Base-by-base conservation (phyloP, 208 protist genomes). In the Leptomonas pyrrhocoris region DNA sequence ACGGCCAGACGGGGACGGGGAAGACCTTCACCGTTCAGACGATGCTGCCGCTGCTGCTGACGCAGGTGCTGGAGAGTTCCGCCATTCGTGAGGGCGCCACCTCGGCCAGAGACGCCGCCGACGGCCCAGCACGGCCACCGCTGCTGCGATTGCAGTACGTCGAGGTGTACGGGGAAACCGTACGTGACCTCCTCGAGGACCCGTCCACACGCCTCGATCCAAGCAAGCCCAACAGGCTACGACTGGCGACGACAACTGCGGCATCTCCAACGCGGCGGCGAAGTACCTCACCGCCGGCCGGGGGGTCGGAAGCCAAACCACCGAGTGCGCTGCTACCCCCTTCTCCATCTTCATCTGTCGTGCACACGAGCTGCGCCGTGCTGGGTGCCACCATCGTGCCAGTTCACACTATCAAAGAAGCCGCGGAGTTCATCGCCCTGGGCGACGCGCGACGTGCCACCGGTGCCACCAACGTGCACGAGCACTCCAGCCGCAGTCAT, bases 11-110 rank as follows among this genome's bases (percentile, higher is more conserved):
- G 12, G 93, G 95, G 3, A 95, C 90, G 2, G 97, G 97, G 34
- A 98, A 98, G 72, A 98, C 96, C 19, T 94, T 84, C 77, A 99
- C 96, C 23, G 97, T 98, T 81, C 84, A 58, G 61, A 77, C 77
- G 21, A 68, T 88, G 7, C 77, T 81, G 1, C 71, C 83, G 11
- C 85, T 94, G n/a, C 79, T 98, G 40, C 69, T 98, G 30, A 73
- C 83, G 2, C 81, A 96, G 55, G 79, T 98, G 25, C 79, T 98
- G 2, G 23, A 81, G 8, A 74, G 85, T 21, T 2, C 53, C 23
- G 50, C 23, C 11, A 40, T 43, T 48, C 34, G 25, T 23, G 43
- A 42, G 0, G 31, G 12, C 16, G 31, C 12, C 4, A 56, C 25
- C 0, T 8, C 16, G 42, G 1, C 23, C 68, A 40, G 15, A 66